Evolutionary conservation across 139 green algal species (phyloP), one percentile per base, ranked within the genome.

Genomic region (Chlorella vulgaris): DNA sequence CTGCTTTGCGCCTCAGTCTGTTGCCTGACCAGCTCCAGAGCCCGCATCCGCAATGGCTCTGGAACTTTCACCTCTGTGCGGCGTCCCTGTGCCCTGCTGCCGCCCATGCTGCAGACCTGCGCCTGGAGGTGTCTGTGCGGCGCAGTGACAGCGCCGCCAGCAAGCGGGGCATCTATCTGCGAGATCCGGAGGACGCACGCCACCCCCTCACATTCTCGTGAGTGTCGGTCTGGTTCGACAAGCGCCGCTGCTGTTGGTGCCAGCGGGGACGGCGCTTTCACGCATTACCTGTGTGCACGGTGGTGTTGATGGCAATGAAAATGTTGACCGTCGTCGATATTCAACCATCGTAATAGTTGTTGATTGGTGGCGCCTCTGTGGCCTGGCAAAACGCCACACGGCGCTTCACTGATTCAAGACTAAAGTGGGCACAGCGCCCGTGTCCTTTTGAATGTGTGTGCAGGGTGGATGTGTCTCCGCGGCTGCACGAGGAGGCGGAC

Each of bases 111-210:
- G 43, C 62, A 63, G 89, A 92, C 81, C 60, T 87, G 29, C 67
- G 87, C 8, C 94, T 92, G 68, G 83, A 89, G 8, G 83, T 94
- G n/a, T 74, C 35, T 5, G 87, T 87, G 24, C 68, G 67, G 5
- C 80, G 89, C 36, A 80, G 76, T n/a, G 86, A 91, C 77, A 83
- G 86, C 61, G 38, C 73, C 50, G 65, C 55, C 18, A 63, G 39
- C 26, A 18, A 75, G 29, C 76, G 91, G 31, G 94, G 94, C 68
- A 89, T 98, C 71, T 95, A 96, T 85, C 83, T 98, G 71, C 82
- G 94, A 0, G 89, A 98, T 51, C 90, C 91, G 0, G 47, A 88
- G 26, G 89, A 97, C 28, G 82, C 86, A 3, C n/a, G 60, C 4
- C 76, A 58, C 29, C 78, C 86, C 24, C 74, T 86, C 26, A 90